These are phyloP conservation scores for Aspergillus niger DNA, from an alignment of 2,329 filamentous ascomycete genomes.

Conservation along the genomic window DNA sequence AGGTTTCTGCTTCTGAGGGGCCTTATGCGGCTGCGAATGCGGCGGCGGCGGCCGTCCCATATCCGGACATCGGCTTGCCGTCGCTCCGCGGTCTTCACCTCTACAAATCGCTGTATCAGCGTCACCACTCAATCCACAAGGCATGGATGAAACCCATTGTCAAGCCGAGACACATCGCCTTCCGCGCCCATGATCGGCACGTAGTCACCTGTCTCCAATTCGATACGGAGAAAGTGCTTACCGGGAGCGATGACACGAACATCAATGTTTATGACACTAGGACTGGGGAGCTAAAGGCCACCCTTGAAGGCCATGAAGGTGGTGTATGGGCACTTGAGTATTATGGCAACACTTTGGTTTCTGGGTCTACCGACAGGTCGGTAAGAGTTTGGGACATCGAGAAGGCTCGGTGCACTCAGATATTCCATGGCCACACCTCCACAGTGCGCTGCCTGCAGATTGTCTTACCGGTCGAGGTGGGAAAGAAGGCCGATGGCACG, in stretches of 20 bases:
- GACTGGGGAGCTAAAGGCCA: conserved; percentile 80
- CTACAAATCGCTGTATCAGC: conserved; percentile 93
- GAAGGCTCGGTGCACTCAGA: conserved; percentile 85
- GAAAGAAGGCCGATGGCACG: conserved; percentile 69
- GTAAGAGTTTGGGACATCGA: conserved; percentile 99
- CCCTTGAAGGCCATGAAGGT: conserved; percentile 89
- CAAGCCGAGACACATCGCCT: conserved; percentile 88
- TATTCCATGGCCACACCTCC: conserved; percentile 96
- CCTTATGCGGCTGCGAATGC: conserved; percentile 81
- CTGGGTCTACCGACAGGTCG: conserved; percentile 91
- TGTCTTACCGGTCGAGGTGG: conserved; percentile 79
- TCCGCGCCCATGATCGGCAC: conserved; percentile 92
- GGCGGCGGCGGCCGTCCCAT: conserved; percentile 78
- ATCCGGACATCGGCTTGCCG: conserved; percentile 76
- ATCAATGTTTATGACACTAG: conserved; percentile 99
- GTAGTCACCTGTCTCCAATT: conserved; percentile 98
- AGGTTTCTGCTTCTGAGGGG: conserved; percentile 66
- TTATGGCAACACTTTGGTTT: conserved; percentile 90
- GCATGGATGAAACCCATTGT: conserved; percentile 86
- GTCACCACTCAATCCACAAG: conserved; percentile 85
- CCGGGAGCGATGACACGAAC: conserved; percentile 93
- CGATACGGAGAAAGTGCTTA: conserved; percentile 96
- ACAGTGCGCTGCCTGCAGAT: conserved; percentile 96
- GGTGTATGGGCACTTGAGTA: conserved; percentile 98
- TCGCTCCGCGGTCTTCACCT: conserved; percentile 83